Conservation (phyloP, 2,329 filamentous ascomycete genomes). For the Monilinia fructigena region DNA sequence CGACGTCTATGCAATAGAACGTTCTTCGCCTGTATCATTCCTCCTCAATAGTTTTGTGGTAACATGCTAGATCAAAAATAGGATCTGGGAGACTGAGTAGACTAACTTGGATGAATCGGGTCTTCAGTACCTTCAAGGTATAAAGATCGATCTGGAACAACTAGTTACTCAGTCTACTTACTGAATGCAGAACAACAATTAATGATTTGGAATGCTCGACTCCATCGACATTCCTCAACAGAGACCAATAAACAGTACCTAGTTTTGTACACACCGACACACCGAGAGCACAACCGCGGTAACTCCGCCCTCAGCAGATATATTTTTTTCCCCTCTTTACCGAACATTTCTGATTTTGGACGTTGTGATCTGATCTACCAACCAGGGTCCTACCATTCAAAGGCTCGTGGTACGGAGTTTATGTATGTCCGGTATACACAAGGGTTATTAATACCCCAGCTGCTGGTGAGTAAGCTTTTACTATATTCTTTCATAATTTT, state of each 20-base stretch:
- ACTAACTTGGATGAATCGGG: not conserved
- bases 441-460: not conserved
- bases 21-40: not conserved
- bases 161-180: not conserved
- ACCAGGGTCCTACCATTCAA: not conserved
- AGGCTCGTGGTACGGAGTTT: slow-evolving; percentile 2
- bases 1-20: not conserved
- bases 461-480: not conserved
- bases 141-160: not conserved
- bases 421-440: slow-evolving; percentile 6
- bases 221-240: not conserved
- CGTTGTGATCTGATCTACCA: not conserved
- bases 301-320: too few species aligned
- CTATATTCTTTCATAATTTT: not conserved
- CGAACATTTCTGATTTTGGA: not conserved
- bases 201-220: not conserved
- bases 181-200: not conserved
- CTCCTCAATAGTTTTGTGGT: not conserved
- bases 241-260: not conserved
- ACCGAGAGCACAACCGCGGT: not conserved
- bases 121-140: not conserved
- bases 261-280: not conserved
- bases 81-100: not conserved
- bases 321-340: too few species aligned
- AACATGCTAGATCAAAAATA: not conserved